phyloP scores from a whole-genome alignment of 257 asterid species.

The Scutellaria barbata region DNA sequence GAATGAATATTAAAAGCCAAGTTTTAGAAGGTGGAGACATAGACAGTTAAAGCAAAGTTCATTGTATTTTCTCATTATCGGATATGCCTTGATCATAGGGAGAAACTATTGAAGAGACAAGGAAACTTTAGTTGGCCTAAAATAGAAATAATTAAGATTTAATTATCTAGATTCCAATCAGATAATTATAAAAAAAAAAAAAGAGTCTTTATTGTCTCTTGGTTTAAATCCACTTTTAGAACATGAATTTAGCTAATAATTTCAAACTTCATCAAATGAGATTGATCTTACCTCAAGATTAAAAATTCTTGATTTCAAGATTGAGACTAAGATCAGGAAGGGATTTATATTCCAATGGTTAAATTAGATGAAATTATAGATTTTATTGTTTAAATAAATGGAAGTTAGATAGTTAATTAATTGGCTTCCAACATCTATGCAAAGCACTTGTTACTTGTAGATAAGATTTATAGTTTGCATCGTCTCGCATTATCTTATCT shows the following conservation, averaged over 20 bases:
- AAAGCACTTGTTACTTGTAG: too few relatives aligned
- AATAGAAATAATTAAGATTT: slow-evolving; percentile 24
- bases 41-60: slow-evolving; percentile 14
- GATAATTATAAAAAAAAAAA: too few relatives aligned
- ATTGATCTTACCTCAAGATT: neutral
- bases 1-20: neutral
- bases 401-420: too few relatives aligned
- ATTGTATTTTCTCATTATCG: slow-evolving; percentile 3
- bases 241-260: neutral
- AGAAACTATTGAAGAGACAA: slow-evolving; percentile 15
- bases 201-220: neutral
- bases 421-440: too few relatives aligned
- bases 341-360: too few relatives aligned
- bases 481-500: too few relatives aligned
- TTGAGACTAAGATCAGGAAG: neutral
- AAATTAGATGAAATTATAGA: too few relatives aligned
- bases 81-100: slow-evolving; percentile 7
- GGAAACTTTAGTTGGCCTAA: slow-evolving; percentile 25
- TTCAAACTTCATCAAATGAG: neutral
- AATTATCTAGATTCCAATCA: too few relatives aligned
- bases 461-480: too few relatives aligned
- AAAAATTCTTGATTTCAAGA: neutral
- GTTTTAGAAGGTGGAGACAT: slow-evolving; percentile 21
- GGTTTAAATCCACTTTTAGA: neutral
- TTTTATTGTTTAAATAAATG: too few relatives aligned